Base-by-base conservation (phyloP, 768 basidiomycete genomes). In the Boletus reticuloceps region DNA sequence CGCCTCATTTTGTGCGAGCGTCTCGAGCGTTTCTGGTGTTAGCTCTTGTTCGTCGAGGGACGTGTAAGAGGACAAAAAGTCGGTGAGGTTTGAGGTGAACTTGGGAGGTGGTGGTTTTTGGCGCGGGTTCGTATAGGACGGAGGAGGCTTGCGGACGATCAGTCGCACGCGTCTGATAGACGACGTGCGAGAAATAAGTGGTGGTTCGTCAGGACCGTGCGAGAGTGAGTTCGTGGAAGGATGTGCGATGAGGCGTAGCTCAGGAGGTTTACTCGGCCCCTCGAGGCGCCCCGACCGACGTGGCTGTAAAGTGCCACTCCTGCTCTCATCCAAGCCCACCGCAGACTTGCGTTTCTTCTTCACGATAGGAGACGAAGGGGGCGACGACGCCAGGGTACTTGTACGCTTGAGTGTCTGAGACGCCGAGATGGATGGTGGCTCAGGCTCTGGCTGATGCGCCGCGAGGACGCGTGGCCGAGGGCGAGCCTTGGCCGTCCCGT, bases 141-240 rank as follows among this genome's bases (percentile, higher is more conserved):
- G 83, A 1, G 80, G 78, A 8, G 89, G 89, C 13, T 74, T 75
- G 38, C 86, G 80, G 14, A 92, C 86, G 45, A 89, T 79, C 53
- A 88, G 75, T 6, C 69, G 82, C 46, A 91, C 76, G 50, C 89
- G 83, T 65, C 80, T 84, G 54, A 90, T 77, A 31, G 65, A 65
- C 0, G 66, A 56, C 20, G 57, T 57, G 27, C 58, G 62, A 4
- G 64, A 50, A 10, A 64, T n/a, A 5, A 50, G 51, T 1, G 53
- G 55, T 0, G 39, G 29, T 20, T 54, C 51, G 19, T 34, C 46
- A 1, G n/a, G 46, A 25, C 31, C 22, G 3, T 41, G 53, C n/a
- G 41, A 45, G 13, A 45, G 41, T 3, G 29, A 39, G 5, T 10
- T 40, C 25, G 38, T 43, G 9, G 43, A 32, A 27, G 54, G 41